These are phyloP conservation scores for Themeda triandra DNA, from an alignment of 176 grass and related monocot genomes.

Conservation along the genomic window DNA sequence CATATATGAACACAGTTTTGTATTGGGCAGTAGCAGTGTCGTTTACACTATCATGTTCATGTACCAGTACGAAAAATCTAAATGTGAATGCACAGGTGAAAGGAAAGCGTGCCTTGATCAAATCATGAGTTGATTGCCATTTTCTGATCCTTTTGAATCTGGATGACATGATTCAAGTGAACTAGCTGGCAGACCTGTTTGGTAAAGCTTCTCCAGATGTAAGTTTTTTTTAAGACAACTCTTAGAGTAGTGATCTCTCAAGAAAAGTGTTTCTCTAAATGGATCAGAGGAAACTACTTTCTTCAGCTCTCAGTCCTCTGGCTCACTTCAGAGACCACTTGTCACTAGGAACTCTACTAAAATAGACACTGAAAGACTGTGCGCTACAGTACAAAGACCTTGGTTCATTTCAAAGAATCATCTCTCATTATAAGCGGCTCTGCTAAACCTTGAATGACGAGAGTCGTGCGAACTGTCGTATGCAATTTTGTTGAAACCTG, in stretches of 20 bases:
- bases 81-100: background rate
- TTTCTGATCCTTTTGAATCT: background rate
- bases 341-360: background rate
- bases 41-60: background rate
- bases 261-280: background rate
- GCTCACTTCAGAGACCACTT: background rate
- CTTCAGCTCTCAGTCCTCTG: no score
- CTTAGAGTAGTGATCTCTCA: background rate
- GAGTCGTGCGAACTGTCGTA: background rate
- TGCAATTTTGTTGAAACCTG: background rate
- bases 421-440: no score
- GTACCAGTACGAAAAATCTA: background rate
- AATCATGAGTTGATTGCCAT: background rate
- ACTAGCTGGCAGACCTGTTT: background rate
- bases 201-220: no score
- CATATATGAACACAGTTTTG: background rate
- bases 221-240: no score
- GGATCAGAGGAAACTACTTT: background rate
- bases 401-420: no score
- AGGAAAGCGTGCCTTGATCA: background rate
- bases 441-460: background rate
- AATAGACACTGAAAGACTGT: background rate
- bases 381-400: background rate
- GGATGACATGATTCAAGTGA: background rate
- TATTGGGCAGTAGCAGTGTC: background rate